Conservation (phyloP, 2,329 filamentous ascomycete species). For the Phialophora verrucosa region DNA sequence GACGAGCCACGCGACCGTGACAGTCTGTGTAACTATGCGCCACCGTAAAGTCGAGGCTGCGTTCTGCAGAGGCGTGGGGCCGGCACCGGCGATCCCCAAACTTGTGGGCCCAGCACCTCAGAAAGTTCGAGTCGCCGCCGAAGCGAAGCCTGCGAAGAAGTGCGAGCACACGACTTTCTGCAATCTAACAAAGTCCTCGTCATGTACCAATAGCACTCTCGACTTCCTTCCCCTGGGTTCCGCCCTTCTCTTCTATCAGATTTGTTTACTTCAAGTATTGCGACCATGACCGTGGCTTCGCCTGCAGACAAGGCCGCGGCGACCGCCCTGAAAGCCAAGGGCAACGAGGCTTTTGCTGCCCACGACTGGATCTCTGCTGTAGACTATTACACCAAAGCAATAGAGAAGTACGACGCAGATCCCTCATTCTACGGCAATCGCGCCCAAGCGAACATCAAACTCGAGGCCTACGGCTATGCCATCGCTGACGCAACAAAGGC, state of each 20-base stretch:
- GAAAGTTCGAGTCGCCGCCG: constrained; percentile 19
- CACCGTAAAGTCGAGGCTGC: neutral
- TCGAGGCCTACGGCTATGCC: constrained; percentile 92
- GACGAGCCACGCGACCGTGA: no score
- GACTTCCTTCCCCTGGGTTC: neutral
- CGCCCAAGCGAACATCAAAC: constrained; percentile 92
- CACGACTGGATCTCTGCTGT: constrained; percentile 87
- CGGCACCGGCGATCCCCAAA: neutral
- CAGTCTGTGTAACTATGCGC: neutral
- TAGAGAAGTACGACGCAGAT: constrained; percentile 79
- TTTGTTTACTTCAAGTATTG: constrained; percentile 1
- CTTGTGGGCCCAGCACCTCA: constrained; percentile 6
- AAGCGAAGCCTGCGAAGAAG: constrained; percentile 5
- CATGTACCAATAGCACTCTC: constrained; percentile 28
- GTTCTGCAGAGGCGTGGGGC: neutral
- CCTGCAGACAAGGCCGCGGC: constrained; percentile 67
- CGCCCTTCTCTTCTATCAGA: constrained; percentile 3
- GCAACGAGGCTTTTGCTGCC: constrained; percentile 87
- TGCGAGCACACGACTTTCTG: constrained; percentile 25
- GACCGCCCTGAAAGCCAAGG: constrained; percentile 84
- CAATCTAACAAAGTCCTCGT: constrained; percentile 2
- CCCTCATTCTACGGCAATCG: constrained; percentile 93
- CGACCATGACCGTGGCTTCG: constrained; percentile 45
- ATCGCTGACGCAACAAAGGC: constrained; percentile 89
- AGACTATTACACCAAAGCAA: constrained; percentile 84